Evolutionary conservation across 345 rosid genomes (phyloP), one percentile per base, ranked within the genome.

Genomic region (Lepidium aucheri): DNA sequence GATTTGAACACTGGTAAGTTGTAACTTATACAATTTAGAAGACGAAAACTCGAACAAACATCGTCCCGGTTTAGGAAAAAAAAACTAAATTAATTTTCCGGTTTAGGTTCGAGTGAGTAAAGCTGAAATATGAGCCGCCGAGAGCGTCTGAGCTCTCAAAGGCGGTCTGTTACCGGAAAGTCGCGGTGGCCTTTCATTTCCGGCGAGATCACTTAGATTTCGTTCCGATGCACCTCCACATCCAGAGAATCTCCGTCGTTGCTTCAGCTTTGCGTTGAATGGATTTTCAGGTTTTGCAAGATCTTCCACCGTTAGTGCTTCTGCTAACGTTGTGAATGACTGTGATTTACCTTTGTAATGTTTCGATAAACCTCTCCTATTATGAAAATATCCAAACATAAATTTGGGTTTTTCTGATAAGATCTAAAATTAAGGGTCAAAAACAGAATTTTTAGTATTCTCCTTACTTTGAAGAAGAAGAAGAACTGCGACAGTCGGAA

Each of bases 291-390:
- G 77, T 56, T 79, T 79, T 1, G 72, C 82, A 7, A 75, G 74
- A 52, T 75, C 82, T 35, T 68, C 79, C 9, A 79, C 13, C 20
- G 66, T 57, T 36, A 41, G 14, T 7, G 73, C 75, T 30, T 63
- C 67, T 4, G 68, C 38, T 26, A 79, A 47, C 10, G 77, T 58
- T 20, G 79, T 63, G 65, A 79, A 79, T 3, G 82, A 79, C 53
- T 75, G 82, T 56, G 82, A 79, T 53, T 79, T 79, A 3, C 82
- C 79, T 68, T 75, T 67, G 72, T 71, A 79, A 38, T 79, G 75
- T 54, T 71, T 79, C 39, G 82, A 79, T 13, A 79, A 70, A 38
- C 82, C 82, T 54, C 68, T 75, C 60, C 82, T 78, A 43, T 53
- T 20, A 17, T 60, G 13, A 10, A 20, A 39, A 39, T 40, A 20